Evolutionary conservation across 805 yeast genomes (phyloP), one percentile per base, ranked within the genome.

Genomic region (Tetrapisispora nanseiensis): DNA sequence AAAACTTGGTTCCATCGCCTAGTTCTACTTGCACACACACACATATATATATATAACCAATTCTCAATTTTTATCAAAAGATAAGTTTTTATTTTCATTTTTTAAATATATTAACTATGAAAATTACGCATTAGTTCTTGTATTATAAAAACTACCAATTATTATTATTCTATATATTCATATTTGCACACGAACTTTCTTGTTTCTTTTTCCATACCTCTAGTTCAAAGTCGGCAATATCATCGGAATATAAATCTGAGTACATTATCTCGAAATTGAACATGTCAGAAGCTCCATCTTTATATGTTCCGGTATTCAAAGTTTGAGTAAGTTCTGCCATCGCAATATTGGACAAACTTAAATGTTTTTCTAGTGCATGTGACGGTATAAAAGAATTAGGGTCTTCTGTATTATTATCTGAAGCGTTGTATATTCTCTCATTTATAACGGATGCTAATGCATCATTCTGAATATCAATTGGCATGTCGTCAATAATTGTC

Each of bases 1-100:
- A 65, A 55, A 74, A 10, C 66, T 89, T 35, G 95, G 96, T 20
- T 33, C 49, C 19, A 39, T 46, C 12, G 45, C 23, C 21, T 37
- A 46, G 30, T 11, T 10, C 7, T 11, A 9, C 13, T 4, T n/a
- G n/a, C 18, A 31, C 15, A n/a, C 15, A 28, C 31, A 6, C 22
- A 22, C 5, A 6, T 19, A 19, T 18, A 19, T 4, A 19, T 19
- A 11, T 6, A 19, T 20, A 5, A 32, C n/a, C 3, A 19, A 32
- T 19, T 18, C 3, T 32, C 3, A 19, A 9, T 32, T 10, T n/a
- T 30, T 24, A 24, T 8, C 27, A 24, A 24, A 24, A 24, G n/a
- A n/a, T n/a, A n/a, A n/a, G n/a, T n/a, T n/a, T n/a, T n/a, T n/a
- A n/a, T n/a, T n/a, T n/a, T n/a, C n/a, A n/a, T n/a, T n/a, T n/a